Conservation (phyloP, 805 yeast species). For the Saturnispora bothae region DNA sequence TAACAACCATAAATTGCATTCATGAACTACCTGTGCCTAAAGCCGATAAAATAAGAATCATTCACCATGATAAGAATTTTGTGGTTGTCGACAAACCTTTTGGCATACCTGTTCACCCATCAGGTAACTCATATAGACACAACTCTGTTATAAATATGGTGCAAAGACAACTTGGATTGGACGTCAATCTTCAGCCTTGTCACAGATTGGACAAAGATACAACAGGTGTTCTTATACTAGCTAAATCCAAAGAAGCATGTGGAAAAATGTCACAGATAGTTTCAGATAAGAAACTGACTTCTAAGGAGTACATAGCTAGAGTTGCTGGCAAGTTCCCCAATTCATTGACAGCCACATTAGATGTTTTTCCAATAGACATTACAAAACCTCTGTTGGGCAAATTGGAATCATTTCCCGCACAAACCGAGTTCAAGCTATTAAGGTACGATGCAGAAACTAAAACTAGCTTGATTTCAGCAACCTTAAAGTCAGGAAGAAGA, state of each 20-base stretch:
- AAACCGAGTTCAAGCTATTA: slow-evolving; percentile 15
- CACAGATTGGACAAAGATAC: slow-evolving; percentile 43
- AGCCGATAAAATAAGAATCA: slow-evolving; percentile 11
- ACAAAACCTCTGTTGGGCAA: slow-evolving; percentile 18
- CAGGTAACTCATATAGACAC: slow-evolving; percentile 30
- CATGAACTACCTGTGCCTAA: slow-evolving; percentile 36
- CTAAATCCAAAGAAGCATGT: slow-evolving; percentile 20
- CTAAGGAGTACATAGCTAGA: slow-evolving; percentile 35
- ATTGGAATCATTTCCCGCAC: slow-evolving; percentile 12
- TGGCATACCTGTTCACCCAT: slow-evolving; percentile 47
- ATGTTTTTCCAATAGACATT: slow-evolving; percentile 22
- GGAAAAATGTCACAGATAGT: slow-evolving; percentile 4
- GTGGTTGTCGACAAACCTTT: slow-evolving; percentile 41
- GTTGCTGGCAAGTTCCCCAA: slow-evolving; percentile 31
- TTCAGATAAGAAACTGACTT: slow-evolving; percentile 11
- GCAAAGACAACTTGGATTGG: slow-evolving; percentile 20
- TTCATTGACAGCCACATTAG: slow-evolving; percentile 18
- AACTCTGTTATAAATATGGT: slow-evolving; percentile 37
- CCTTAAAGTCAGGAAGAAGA: slow-evolving; percentile 38
- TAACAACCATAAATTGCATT: slow-evolving; percentile 23
- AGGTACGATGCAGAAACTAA: slow-evolving; percentile 20
- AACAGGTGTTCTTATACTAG: slow-evolving; percentile 38
- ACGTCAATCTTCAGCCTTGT: slow-evolving; percentile 22
- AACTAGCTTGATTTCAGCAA: slow-evolving; percentile 33
- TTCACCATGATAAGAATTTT: slow-evolving; percentile 29